These are phyloP conservation scores for Termitomyces sp. DNA, from an alignment of 768 basidiomycete genomes.

Conservation along the genomic window DNA sequence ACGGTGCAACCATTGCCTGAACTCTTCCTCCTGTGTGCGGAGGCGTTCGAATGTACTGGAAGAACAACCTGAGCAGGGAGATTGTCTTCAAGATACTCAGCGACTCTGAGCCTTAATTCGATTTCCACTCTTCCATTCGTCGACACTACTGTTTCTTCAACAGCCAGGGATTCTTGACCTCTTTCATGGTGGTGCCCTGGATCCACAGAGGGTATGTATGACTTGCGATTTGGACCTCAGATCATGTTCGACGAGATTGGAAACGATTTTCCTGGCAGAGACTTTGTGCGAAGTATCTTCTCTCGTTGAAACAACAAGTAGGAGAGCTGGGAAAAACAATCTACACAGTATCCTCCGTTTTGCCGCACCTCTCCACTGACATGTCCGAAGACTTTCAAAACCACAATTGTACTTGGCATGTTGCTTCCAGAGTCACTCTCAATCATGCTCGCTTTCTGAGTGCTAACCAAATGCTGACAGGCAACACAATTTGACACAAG, in stretches of 20 bases:
- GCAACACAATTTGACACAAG: neutral
- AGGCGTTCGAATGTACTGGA: neutral
- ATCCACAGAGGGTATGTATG: neutral
- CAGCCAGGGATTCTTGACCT: neutral
- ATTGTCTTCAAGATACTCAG: neutral
- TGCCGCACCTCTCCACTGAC: neutral
- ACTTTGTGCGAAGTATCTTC: neutral
- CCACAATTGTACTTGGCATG: neutral
- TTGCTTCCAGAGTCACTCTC: neutral
- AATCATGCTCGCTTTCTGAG: neutral
- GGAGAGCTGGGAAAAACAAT: no score
- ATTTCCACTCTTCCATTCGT: neutral
- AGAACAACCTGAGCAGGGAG: neutral
- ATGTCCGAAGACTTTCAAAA: neutral
- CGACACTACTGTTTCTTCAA: neutral
- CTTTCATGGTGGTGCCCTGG: neutral
- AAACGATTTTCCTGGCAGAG: neutral
- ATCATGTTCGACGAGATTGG: no score
- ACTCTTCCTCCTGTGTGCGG: conserved; percentile 5
- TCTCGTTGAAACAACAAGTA: neutral
- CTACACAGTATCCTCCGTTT: neutral
- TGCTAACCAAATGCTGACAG: neutral
- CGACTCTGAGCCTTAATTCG: neutral
- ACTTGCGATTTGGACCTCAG: neutral
- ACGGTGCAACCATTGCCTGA: conserved; percentile 1